Evolutionary conservation across 306 rosid genomes (phyloP).

Genomic region (Fragaria ananassa): DNA sequence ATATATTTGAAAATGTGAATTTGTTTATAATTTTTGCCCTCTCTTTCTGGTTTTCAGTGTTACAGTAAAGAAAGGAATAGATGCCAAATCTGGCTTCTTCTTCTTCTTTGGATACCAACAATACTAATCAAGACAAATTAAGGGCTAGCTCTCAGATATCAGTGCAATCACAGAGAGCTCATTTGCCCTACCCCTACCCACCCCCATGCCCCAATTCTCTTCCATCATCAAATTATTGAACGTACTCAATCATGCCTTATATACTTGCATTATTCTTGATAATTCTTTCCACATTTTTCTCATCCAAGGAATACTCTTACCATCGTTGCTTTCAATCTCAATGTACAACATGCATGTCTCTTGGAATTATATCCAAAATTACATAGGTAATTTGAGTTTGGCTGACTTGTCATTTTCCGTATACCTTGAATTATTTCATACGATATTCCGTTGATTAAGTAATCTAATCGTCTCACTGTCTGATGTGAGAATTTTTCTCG

Average conservation of each 20-base stretch:
- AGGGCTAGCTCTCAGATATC: conserved; percentile 19
- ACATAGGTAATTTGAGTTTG: not conserved
- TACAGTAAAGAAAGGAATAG: conserved; percentile 10
- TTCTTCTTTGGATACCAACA: conserved; percentile 34
- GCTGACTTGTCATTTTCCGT: not conserved
- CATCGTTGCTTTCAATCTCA: not conserved
- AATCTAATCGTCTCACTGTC: not conserved
- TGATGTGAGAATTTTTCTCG: not conserved
- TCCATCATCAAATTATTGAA: conserved; percentile 29
- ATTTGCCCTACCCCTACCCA: conserved; percentile 19
- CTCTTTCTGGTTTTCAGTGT: conserved; percentile 22
- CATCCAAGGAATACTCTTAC: not conserved
- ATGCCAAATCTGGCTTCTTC: conserved; percentile 28
- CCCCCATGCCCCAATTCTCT: conserved; percentile 2
- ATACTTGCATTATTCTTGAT: not conserved
- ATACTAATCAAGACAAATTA: conserved; percentile 37
- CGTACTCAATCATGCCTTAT: conserved; percentile 21
- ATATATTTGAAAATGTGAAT: not conserved
- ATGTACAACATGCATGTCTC: not conserved
- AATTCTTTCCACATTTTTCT: not conserved
- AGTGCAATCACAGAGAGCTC: conserved; percentile 20
- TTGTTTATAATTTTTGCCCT: not conserved
- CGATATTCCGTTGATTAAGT: too few species aligned
- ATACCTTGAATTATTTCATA: too few species aligned
- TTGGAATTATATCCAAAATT: not conserved